phyloP scores from a whole-genome alignment of 2,329 filamentous ascomycete genomes.

The Amphichorda felina region DNA sequence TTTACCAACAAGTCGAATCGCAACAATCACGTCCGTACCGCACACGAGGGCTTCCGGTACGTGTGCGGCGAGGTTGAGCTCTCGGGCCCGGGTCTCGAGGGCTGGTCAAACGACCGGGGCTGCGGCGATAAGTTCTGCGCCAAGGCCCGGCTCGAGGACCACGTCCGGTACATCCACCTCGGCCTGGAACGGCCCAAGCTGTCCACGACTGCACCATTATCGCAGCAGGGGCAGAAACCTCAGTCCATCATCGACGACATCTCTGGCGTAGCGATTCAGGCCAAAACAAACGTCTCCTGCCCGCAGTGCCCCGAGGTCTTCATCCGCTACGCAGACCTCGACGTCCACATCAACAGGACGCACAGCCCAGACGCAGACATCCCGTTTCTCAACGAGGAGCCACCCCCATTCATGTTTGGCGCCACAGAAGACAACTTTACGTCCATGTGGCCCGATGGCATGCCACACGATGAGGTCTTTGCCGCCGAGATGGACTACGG shows the following conservation, averaged over 20 bases:
- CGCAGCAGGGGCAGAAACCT: not conserved
- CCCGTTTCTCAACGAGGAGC: not conserved
- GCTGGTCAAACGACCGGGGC: conserved; percentile 54
- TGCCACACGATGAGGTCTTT: conserved; percentile 18
- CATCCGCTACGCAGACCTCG: conserved; percentile 36
- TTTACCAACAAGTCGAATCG: conserved; percentile 83
- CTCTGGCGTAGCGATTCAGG: conserved; percentile 25
- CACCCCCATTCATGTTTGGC: conserved; percentile 8
- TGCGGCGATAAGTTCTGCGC: conserved; percentile 68
- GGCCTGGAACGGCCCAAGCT: conserved; percentile 35
- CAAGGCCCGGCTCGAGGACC: conserved; percentile 71
- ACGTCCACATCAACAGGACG: conserved; percentile 28
- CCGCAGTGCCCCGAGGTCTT: conserved; percentile 34
- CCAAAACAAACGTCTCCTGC: conserved; percentile 30
- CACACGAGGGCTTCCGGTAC: conserved; percentile 67
- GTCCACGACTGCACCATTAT: conserved; percentile 3
- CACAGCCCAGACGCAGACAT: conserved; percentile 6
- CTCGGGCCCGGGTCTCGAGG: conserved; percentile 38
- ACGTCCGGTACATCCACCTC: conserved; percentile 73
- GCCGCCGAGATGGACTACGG: conserved; percentile 19
- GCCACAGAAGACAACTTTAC: conserved; percentile 4
- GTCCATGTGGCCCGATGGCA: conserved; percentile 11
- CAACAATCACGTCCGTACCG: conserved; percentile 63
- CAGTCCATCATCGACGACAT: conserved; percentile 28
- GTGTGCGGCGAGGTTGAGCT: conserved; percentile 65